Percentiles rank a stretch among this genome's conserved stretches.
These are phyloP conservation scores for Arabidopsis arenosa DNA, from an alignment of 345 rosid genomes.

Conservation along the genomic window DNA sequence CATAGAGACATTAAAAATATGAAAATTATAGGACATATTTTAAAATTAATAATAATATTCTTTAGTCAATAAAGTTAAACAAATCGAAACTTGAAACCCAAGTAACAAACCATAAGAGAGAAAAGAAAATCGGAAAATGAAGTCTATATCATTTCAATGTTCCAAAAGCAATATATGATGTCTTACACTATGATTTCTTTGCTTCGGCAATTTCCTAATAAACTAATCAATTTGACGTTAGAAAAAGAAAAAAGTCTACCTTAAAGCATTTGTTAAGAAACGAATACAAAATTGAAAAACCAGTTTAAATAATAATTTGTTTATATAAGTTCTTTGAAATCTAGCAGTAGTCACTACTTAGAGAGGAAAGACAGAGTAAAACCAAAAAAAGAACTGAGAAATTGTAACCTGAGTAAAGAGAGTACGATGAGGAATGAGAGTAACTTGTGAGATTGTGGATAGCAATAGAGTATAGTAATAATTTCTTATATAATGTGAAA, in stretches of 20 bases:
- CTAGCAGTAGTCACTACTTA: not conserved
- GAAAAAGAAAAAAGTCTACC: too few species aligned
- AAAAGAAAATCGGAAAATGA: too few species aligned
- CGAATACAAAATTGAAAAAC: not conserved
- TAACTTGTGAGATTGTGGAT: not conserved
- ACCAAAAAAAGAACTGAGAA: not conserved
- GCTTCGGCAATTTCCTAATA: too few species aligned
- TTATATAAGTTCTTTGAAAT: not conserved
- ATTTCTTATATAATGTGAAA: not conserved
- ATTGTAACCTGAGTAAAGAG: constrained; percentile 3
- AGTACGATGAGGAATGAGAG: not conserved
- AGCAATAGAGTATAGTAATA: not conserved
- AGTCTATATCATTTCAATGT: too few species aligned
- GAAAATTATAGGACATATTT: too few species aligned
- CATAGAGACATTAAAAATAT: too few species aligned
- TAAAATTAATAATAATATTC: too few species aligned
- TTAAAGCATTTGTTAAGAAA: too few species aligned
- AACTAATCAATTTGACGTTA: too few species aligned
- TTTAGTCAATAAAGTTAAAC: too few species aligned
- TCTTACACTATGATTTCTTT: not conserved
- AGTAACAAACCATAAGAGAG: too few species aligned
- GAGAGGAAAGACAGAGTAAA: not conserved
- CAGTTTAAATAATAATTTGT: not conserved
- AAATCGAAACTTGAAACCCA: too few species aligned
- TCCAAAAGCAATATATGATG: not conserved